These are phyloP conservation scores for Entonaema liquescens DNA, from an alignment of 495 filamentous ascomycete genomes.

Conservation along the genomic window DNA sequence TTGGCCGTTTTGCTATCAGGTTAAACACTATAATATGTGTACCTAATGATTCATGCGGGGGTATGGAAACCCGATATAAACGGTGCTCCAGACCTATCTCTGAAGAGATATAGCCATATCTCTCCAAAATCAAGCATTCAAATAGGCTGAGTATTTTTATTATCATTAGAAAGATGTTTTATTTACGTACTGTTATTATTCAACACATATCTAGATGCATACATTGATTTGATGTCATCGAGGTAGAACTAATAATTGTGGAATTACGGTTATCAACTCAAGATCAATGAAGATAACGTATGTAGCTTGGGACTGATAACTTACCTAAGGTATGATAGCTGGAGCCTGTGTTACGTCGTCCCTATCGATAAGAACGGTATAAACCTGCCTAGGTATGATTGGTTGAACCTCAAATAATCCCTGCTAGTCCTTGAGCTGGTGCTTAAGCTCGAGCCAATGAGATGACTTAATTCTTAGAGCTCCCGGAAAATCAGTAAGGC, in stretches of 20 bases:
- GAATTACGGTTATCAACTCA: neutral
- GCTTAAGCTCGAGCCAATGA: neutral
- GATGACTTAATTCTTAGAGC: neutral
- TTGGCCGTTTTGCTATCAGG: neutral
- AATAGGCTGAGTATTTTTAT: neutral
- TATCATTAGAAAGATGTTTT: neutral
- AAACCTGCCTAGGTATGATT: neutral
- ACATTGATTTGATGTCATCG: neutral
- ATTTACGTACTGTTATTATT: neutral
- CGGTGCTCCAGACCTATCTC: neutral
- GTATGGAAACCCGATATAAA: neutral
- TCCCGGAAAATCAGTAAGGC: conserved; percentile 40
- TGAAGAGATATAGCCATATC: neutral
- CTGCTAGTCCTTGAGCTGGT: neutral
- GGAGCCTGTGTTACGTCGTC: neutral
- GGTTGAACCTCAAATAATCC: neutral
- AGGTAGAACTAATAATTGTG: neutral
- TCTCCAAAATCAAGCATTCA: neutral
- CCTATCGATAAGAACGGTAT: conserved; percentile 11
- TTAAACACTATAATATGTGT: neutral
- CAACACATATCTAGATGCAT: neutral
- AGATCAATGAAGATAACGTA: neutral
- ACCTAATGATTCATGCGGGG: neutral
- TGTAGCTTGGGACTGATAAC: neutral
- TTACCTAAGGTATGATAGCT: too few species aligned